Conservation (phyloP, 805 yeast species). For the Teunomyces pallodes region DNA sequence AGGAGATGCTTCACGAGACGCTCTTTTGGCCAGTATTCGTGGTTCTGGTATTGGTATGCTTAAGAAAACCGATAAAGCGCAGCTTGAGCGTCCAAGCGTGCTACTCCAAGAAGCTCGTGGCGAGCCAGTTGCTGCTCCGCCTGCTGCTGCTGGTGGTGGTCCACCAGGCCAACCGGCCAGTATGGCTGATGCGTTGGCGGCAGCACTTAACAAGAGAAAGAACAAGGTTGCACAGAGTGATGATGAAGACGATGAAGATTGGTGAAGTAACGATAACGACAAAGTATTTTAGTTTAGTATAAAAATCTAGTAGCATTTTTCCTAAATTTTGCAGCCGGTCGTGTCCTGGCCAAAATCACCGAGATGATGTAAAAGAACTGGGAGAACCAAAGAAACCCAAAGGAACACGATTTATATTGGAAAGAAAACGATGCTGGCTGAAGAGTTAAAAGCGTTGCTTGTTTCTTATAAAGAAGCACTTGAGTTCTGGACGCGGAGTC, state of each 20-base stretch:
- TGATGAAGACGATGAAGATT: slow-evolving; percentile 76
- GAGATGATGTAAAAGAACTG: too few relatives aligned
- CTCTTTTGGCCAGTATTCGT: slow-evolving; percentile 81
- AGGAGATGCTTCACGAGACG: slow-evolving; percentile 68
- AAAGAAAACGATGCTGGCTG: background rate
- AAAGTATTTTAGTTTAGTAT: too few relatives aligned
- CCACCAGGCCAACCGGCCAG: slow-evolving; percentile 59
- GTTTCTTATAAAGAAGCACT: slow-evolving; percentile 31
- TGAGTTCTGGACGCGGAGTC: slow-evolving; percentile 20
- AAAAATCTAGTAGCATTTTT: too few relatives aligned
- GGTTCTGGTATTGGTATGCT: slow-evolving; percentile 68
- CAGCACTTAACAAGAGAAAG: slow-evolving; percentile 80
- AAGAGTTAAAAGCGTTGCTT: slow-evolving; percentile 14
- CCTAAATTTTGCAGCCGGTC: background rate
- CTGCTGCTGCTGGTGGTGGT: slow-evolving; percentile 29
- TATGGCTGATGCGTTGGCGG: slow-evolving; percentile 84
- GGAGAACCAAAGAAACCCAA: background rate
- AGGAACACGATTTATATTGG: background rate
- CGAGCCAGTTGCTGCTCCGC: slow-evolving; percentile 42
- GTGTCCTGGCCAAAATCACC: background rate
- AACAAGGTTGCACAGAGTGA: slow-evolving; percentile 78
- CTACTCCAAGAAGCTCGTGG: slow-evolving; percentile 71
- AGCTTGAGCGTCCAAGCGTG: slow-evolving; percentile 75
- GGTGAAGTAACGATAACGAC: slow-evolving; percentile 17
- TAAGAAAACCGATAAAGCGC: slow-evolving; percentile 77